Percentiles rank a stretch among this genome's conserved stretches.
Evolutionary conservation across 768 basidiomycete genomes (phyloP).

Genomic region (Russula abietina): DNA sequence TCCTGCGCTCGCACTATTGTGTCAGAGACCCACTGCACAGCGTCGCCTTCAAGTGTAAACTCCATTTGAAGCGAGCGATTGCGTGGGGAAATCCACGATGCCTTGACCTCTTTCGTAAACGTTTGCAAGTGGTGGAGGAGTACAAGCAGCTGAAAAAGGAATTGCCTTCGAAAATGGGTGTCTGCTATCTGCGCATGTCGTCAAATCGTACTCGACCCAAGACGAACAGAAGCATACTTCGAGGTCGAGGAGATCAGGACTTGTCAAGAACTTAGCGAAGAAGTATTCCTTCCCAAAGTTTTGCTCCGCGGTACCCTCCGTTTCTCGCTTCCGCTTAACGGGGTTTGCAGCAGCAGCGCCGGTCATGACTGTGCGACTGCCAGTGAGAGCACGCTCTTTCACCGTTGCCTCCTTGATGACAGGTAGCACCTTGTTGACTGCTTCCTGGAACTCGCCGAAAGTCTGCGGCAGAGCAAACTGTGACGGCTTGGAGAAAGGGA

Average conservation of each 20-base stretch:
- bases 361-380: conserved; percentile 43
- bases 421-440: conserved; percentile 66
- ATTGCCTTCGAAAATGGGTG: conserved; percentile 87
- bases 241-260: conserved; percentile 76
- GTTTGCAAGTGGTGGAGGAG: conserved; percentile 69
- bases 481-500: conserved; percentile 76
- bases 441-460: conserved; percentile 61
- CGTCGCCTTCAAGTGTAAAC: conserved; percentile 61
- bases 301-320: conserved; percentile 43
- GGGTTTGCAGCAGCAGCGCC: conserved; percentile 33
- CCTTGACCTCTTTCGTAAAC: conserved; percentile 65
- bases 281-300: conserved; percentile 64
- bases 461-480: conserved; percentile 52
- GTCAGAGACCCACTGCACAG: conserved; percentile 74
- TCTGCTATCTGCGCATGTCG: conserved; percentile 62
- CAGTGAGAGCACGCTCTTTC: conserved; percentile 86
- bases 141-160: conserved; percentile 78
- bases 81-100: conserved; percentile 51
- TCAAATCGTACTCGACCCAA: neutral
- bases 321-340: conserved; percentile 64
- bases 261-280: conserved; percentile 91
- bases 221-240: conserved; percentile 48
- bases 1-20: conserved; percentile 48
- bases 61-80: conserved; percentile 82
- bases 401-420: conserved; percentile 82